Evolutionary conservation across 768 basidiomycete genomes (phyloP), one percentile per base, ranked within the genome.

Genomic region (Clavulina sp.): DNA sequence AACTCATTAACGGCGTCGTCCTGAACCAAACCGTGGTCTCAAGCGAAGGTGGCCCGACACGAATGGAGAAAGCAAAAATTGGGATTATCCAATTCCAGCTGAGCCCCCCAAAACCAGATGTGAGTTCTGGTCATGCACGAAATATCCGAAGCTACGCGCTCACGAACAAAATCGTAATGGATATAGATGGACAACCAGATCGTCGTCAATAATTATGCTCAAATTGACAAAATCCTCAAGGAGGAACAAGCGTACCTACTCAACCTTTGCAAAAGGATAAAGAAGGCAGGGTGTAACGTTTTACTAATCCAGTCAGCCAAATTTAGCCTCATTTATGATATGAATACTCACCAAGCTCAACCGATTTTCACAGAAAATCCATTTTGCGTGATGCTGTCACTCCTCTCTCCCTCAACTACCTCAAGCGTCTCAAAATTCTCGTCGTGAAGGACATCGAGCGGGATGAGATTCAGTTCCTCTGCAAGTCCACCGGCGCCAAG

Each of bases 151-250:
- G 36, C 36, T 13, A 18, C 5, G 7, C 24, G 5, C 23, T 19
- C 28, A 16, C 38, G 24, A 4, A 62, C 55, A 56, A 55, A 29
- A 4, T 30, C 54, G 38, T 48, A 23, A 34, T 28, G 19, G 9
- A 23, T 28, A 6, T 59, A 96, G 92, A 99, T 99, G 93, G 95
- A 99, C 67, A 97, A 99, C 71, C 96, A 93, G 3, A 91, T 99
- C 41, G 84, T 97, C 49, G 96, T 99, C 59, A 97, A 93, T 57
- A 93, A 99, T 68, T 99, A 99, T 69, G 82, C 95, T 18, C 95
- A 96, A 65, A 97, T 99, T 93, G 95, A 97, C 74, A 95, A 96
- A 66, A 91, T 97, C 54, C 82, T 99, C 68, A 97, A 99, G 67
- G 95, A 99, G 67, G 93, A 93, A 53, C 84, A 95, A 43, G 87